Evolutionary conservation across 495 filamentous ascomycete species (phyloP).

Genomic region (Xanthoparmelia taractica): DNA sequence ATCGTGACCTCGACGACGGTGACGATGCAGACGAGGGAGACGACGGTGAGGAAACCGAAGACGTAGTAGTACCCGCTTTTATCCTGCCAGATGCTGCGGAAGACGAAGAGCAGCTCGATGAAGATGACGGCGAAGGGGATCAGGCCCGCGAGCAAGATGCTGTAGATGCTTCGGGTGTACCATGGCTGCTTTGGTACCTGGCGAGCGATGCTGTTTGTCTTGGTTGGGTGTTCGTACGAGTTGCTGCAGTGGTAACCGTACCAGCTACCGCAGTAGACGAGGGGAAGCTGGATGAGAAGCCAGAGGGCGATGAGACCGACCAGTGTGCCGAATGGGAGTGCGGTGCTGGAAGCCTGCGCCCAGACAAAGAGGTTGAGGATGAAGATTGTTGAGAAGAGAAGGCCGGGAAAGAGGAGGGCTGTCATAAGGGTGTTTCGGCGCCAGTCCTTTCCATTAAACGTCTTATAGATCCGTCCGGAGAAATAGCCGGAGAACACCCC

Average conservation of each 20-base stretch:
- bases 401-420: constrained; percentile 74
- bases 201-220: constrained; percentile 64
- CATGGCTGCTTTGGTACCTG: constrained; percentile 74
- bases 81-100: constrained; percentile 85
- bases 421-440: constrained; percentile 77
- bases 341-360: constrained; percentile 85
- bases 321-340: constrained; percentile 81
- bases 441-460: constrained; percentile 75
- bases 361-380: constrained; percentile 89
- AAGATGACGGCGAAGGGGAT: constrained; percentile 90
- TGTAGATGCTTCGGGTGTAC: constrained; percentile 59
- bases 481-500: constrained; percentile 92
- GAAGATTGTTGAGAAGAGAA: constrained; percentile 72
- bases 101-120: constrained; percentile 88
- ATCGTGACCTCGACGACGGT: constrained; percentile 85
- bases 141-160: constrained; percentile 67
- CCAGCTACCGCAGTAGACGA: constrained; percentile 83
- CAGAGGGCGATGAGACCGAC: constrained; percentile 71
- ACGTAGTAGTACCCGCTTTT: constrained; percentile 94
- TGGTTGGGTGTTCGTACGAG: constrained; percentile 82
- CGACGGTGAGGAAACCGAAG: constrained; percentile 79
- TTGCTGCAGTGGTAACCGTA: constrained; percentile 59
- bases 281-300: constrained; percentile 82
- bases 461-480: constrained; percentile 75
- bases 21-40: constrained; percentile 64